Evolutionary conservation across 768 basidiomycete species (phyloP), one percentile per base, ranked within the genome.

Genomic region (Mycena leptocephala): DNA sequence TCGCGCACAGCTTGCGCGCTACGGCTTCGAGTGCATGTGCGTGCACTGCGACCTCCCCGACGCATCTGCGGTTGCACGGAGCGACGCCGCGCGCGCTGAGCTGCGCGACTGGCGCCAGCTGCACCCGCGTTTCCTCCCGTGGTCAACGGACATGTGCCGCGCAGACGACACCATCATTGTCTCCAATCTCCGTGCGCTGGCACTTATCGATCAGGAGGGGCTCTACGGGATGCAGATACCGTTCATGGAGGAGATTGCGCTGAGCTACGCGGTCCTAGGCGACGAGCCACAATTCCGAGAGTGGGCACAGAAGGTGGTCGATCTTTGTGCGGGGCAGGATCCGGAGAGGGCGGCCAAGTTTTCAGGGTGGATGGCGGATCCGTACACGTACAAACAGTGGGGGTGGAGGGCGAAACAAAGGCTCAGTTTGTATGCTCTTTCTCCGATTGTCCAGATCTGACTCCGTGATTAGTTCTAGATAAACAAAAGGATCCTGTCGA

Each of bases 21-120:
- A 90, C 73, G 81, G 86, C 11, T 90, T 90, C 72, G 74, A 70
- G 5, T 90, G 89, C 78, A 81, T 82, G 48, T 89, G 89, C 67
- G 77, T 80, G 2, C 85, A 83, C 76, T 90, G 88, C 75, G 76
- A 80, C 39, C 80, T 85, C 28, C 77, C 73, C 7, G 65, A 75
- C 26, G 73, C 53, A 11, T 48, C 63, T 1, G 76, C 71, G 11
- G 81, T 83, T 11, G 76, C 79, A 8, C 73, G 75, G 20, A 86
- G 86, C 48, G 86, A 89, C 72, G 75, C 69, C 28, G 81, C 81
- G 4, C 84, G 87, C n/a, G 78, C 78, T 7, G 78, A 80, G 37
- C 82, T 88, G 18, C 84, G 82, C 26, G 78, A 79, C 61, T 87
- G 86, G 84, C 80, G 83, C 22, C 83, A 84, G 68, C 84, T 84